phyloP scores from a whole-genome alignment of 2,329 filamentous ascomycete species.

The Pyrenophora teres region DNA sequence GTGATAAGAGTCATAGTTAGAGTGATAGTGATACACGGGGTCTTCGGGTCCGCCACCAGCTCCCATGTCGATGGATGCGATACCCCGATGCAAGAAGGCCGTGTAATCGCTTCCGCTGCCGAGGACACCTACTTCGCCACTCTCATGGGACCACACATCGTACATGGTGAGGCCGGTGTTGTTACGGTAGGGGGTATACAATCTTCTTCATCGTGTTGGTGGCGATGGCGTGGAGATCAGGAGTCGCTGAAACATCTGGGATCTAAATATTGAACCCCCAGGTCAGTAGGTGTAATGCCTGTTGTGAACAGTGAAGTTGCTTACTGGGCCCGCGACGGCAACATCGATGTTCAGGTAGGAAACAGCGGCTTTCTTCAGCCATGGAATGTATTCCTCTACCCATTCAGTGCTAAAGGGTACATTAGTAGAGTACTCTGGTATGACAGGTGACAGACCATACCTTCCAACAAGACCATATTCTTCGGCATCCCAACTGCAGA shows the following conservation, averaged over 20 bases:
- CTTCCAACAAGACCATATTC: conserved; percentile 47
- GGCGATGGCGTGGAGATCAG: conserved; percentile 48
- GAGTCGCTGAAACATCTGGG: conserved; percentile 47
- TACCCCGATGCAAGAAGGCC: conserved; percentile 53
- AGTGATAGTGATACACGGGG: conserved; percentile 56
- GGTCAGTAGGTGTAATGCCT: neutral
- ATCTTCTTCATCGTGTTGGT: conserved; percentile 49
- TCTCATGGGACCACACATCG: conserved; percentile 50
- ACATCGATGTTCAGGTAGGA: conserved; percentile 60
- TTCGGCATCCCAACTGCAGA: conserved; percentile 52
- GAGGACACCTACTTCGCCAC: conserved; percentile 49
- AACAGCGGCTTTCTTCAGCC: conserved; percentile 51
- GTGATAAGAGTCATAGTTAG: conserved; percentile 54
- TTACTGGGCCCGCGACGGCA: conserved; percentile 38
- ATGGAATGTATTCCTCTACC: conserved; percentile 57
- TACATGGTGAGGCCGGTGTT: conserved; percentile 50
- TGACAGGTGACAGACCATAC: conserved; percentile 7
- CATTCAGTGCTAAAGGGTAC: conserved; percentile 50
- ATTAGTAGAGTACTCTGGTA: conserved; percentile 1
- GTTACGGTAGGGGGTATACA: conserved; percentile 48
- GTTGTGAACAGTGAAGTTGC: neutral
- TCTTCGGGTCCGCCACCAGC: conserved; percentile 45
- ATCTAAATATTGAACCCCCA: conserved; percentile 45
- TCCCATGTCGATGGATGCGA: conserved; percentile 51
- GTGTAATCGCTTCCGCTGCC: conserved; percentile 56